phyloP scores from a whole-genome alignment of 2,329 filamentous ascomycete species.

The Ophiostoma fasciatum region DNA sequence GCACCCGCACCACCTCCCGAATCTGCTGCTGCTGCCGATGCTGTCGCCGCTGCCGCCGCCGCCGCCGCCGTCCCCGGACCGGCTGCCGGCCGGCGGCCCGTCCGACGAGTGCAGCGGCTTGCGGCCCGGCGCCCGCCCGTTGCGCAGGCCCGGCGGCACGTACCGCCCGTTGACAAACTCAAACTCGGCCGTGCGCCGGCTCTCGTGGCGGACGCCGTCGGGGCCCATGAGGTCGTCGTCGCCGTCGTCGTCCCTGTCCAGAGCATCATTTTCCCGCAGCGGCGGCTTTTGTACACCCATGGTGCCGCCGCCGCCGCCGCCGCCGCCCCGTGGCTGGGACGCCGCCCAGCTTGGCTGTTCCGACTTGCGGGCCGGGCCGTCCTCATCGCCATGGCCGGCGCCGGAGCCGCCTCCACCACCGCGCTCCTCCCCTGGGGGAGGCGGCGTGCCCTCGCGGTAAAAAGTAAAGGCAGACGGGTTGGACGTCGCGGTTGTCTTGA shows the following conservation, averaged over 20 bases:
- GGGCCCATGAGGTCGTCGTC: not conserved
- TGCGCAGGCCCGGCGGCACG: constrained; percentile 10
- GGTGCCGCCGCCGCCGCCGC: no score
- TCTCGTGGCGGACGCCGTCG: not conserved
- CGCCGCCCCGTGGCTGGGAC: no score
- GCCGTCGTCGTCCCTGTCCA: not conserved
- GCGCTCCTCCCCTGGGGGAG: constrained; percentile 15
- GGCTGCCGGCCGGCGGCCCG: constrained; percentile 5
- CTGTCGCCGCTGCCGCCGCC: constrained; percentile 16
- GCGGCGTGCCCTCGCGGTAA: constrained; percentile 25
- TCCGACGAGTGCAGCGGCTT: constrained; percentile 8
- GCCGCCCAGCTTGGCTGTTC: no score
- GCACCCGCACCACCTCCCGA: no score
- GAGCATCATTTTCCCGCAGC: no score
- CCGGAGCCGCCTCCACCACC: constrained; percentile 9
- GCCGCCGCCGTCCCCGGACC: constrained; percentile 3
- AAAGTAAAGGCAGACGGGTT: constrained; percentile 23
- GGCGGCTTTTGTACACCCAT: no score
- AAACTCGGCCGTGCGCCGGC: constrained; percentile 7
- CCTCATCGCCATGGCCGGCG: no score
- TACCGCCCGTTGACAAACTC: constrained; percentile 13
- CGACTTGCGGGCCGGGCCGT: no score
- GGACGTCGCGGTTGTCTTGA: constrained; percentile 2
- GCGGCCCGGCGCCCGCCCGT: constrained; percentile 10
- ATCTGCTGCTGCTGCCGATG: constrained; percentile 14